These are phyloP conservation scores for Bolboschoenus planiculmis DNA, from an alignment of 176 grass and related monocot species.

Conservation along the genomic window DNA sequence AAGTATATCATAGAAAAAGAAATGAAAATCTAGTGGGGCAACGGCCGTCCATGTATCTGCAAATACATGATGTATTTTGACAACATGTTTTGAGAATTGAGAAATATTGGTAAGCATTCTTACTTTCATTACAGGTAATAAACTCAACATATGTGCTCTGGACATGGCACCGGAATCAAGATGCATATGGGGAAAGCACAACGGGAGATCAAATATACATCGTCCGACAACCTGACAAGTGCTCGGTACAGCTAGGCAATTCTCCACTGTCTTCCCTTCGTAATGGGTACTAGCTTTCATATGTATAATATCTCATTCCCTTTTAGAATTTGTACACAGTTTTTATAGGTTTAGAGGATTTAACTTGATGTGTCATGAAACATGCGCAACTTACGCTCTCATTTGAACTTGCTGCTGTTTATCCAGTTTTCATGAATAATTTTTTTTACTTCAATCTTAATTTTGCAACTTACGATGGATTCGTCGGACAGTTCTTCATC, in stretches of 20 bases:
- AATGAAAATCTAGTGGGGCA: too few relatives aligned
- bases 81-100: not conserved
- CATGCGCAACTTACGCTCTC: too few relatives aligned
- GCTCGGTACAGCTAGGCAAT: constrained; percentile 20
- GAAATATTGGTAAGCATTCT: not conserved
- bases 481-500: not conserved
- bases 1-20: too few relatives aligned
- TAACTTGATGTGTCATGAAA: not conserved
- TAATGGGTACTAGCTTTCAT: constrained; percentile 14
- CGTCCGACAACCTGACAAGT: constrained; percentile 65
- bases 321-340: not conserved
- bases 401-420: not conserved
- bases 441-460: not conserved
- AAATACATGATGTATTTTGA: too few relatives aligned
- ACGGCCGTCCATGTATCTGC: too few relatives aligned
- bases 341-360: not conserved
- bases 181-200: constrained; percentile 44
- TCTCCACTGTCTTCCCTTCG: not conserved
- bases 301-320: not conserved
- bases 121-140: constrained; percentile 37
- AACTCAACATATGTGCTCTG: constrained; percentile 93
- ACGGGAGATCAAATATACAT: constrained; percentile 89
- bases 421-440: not conserved
- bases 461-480: not conserved
- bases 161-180: constrained; percentile 95